Evolutionary conservation across 1,284 basidiomycete species (phyloP).

Genomic region (Fomitiporia mediterranea): DNA sequence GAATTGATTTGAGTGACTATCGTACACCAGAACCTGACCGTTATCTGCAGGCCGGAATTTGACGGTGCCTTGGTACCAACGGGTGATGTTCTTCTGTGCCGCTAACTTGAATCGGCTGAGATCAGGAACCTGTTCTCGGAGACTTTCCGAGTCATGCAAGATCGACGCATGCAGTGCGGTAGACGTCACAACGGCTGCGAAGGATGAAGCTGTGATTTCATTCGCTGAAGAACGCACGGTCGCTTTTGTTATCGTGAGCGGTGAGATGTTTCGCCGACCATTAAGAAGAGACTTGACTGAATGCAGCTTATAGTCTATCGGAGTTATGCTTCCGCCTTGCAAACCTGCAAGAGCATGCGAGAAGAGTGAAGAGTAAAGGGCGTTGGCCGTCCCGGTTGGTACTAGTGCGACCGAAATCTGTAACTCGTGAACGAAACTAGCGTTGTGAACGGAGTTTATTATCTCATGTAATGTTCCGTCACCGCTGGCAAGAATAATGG

Average conservation of each 20-base stretch:
- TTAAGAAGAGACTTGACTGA: slow-evolving; percentile 38
- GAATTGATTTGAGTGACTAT: slow-evolving; percentile 47
- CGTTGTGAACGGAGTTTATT: slow-evolving; percentile 51
- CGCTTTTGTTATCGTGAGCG: slow-evolving; percentile 57
- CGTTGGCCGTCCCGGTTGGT: slow-evolving; percentile 92
- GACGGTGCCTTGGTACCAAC: slow-evolving; percentile 67
- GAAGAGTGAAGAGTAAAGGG: slow-evolving; percentile 72
- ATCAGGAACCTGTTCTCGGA: slow-evolving; percentile 67
- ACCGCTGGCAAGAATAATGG: slow-evolving; percentile 70
- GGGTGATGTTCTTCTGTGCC: slow-evolving; percentile 66
- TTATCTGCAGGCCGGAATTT: slow-evolving; percentile 45
- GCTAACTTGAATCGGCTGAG: slow-evolving; percentile 87
- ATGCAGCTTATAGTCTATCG: slow-evolving; percentile 43
- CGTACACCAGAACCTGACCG: slow-evolving; percentile 55
- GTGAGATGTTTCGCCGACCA: slow-evolving; percentile 29
- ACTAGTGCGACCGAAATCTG: slow-evolving; percentile 40
- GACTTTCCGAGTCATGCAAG: slow-evolving; percentile 72
- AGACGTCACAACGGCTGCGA: slow-evolving; percentile 59
- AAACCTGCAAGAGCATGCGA: slow-evolving; percentile 31
- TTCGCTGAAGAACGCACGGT: slow-evolving; percentile 32
- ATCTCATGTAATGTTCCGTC: slow-evolving; percentile 92
- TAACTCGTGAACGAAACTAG: background rate
- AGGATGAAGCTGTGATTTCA: slow-evolving; percentile 25
- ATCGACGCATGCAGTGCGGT: slow-evolving; percentile 89
- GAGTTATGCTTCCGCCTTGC: slow-evolving; percentile 20